A percentile compares a stretch with the other conserved stretches of the same genome.
Conservation (phyloP, 257 asterid genomes). For the Coffea eugenioides region DNA sequence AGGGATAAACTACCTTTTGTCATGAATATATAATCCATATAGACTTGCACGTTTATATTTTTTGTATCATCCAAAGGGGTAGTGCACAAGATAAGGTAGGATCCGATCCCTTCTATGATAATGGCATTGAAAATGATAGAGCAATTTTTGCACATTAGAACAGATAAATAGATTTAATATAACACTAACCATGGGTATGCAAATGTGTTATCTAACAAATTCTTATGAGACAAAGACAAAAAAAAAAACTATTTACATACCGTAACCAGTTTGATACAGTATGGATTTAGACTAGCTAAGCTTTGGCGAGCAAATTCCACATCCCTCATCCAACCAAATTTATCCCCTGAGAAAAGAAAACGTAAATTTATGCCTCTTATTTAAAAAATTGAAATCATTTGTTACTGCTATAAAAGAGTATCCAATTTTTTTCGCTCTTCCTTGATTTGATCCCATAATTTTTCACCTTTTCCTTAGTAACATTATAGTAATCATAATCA, state of each 20-base stretch:
- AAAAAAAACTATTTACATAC: constrained; percentile 23
- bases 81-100: no score
- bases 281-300: constrained; percentile 67
- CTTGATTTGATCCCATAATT: background rate
- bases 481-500: no score
- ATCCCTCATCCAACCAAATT: constrained; percentile 70
- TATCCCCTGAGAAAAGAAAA: constrained; percentile 40
- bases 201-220: background rate
- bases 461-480: no score
- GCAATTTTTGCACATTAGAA: no score
- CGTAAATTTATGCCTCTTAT: background rate
- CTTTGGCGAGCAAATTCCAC: constrained; percentile 76
- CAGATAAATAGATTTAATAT: no score
- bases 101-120: no score
- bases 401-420: background rate
- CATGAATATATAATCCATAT: no score
- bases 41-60: no score
- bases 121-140: no score
- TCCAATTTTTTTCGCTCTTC: background rate
- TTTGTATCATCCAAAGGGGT: no score
- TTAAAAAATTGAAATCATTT: background rate
- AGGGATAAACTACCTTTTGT: no score
- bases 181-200: background rate
- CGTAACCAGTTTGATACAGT: constrained; percentile 53
- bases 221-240: background rate